Base-by-base conservation (phyloP, 108 stramenopile genomes). In the Conticribra guillardii region DNA sequence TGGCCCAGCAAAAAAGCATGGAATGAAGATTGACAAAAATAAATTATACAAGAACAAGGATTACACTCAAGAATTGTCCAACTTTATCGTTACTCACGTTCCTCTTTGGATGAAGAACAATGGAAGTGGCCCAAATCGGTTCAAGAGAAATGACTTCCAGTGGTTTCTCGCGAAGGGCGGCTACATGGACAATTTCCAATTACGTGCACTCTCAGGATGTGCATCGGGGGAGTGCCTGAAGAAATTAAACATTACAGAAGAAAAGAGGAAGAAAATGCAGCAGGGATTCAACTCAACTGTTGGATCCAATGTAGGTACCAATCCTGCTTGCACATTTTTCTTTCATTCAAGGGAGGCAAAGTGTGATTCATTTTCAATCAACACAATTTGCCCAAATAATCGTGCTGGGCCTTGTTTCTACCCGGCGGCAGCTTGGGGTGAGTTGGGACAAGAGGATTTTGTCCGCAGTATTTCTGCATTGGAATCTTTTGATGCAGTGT, bases 391-490 rank as follows among this genome's bases (percentile, higher is more conserved):
- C 24, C 24, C 37, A 45, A 37, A 33, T 2, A 62, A 62, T 23
- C 65, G 73, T 65, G 73, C 64, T 21, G 73, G 64, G 1, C 73
- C 73, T 15, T 74, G 73, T 45, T 66, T 52, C 41, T 74, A 65
- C 50, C 73, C 73, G 21, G 31, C 64, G 0, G 47, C 45, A 7
- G 63, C 73, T 33, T 64, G 57, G 49, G 64, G 64, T 41, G 19
- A 5, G 18, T 21, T 74, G 4, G 57, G 65, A 4, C 3, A 29
- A 34, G 23, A 56, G 5, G 64, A 74, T 8, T 33, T 74, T 4
- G n/a, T 0, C 3, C 64, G 19, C 28, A 64, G 64, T 14, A 50
- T 65, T 16, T 7, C 8, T 26, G 64, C 64, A 34, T 58, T 74
- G 34, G 53, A 74, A 45, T 21, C 33, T 27, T 74, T 74, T 30